phyloP scores from a whole-genome alignment of 2,329 filamentous ascomycete genomes.

The Alternaria rosae region DNA sequence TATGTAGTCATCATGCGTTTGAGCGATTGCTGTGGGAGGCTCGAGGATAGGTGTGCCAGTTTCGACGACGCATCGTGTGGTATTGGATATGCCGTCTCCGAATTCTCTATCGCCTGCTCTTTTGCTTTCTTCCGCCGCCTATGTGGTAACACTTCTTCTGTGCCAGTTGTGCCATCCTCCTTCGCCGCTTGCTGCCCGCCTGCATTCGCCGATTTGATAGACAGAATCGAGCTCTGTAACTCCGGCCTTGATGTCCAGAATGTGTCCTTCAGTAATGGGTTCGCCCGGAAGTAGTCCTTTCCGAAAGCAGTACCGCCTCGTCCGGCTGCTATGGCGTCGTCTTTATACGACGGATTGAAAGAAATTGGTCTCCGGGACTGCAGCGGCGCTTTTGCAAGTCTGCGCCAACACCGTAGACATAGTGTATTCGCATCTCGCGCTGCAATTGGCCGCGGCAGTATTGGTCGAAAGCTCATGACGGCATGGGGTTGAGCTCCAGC shows the following conservation, averaged over 20 bases:
- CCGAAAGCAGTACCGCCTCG: constrained; percentile 43
- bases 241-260: constrained; percentile 39
- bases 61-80: constrained; percentile 68
- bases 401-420: constrained; percentile 46
- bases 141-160: constrained; percentile 45
- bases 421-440: constrained; percentile 39
- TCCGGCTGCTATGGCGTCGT: constrained; percentile 38
- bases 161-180: constrained; percentile 13
- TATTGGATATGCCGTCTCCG: constrained; percentile 45
- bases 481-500: constrained; percentile 21
- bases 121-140: constrained; percentile 43
- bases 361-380: constrained; percentile 40
- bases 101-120: constrained; percentile 26
- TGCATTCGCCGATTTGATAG: constrained; percentile 11
- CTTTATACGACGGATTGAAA: constrained; percentile 31
- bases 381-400: constrained; percentile 29
- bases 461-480: constrained; percentile 50
- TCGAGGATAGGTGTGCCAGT: constrained; percentile 64
- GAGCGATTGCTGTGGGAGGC: constrained; percentile 63
- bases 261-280: constrained; percentile 43
- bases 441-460: constrained; percentile 39
- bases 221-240: constrained; percentile 41
- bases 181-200: constrained; percentile 14
- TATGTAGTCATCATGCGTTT: constrained; percentile 78
- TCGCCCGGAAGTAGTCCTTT: constrained; percentile 52